Percentiles rank a stretch among this genome's conserved stretches.
These are phyloP conservation scores for Irpex sp. DNA, from an alignment of 1,284 basidiomycete species.

Conservation along the genomic window DNA sequence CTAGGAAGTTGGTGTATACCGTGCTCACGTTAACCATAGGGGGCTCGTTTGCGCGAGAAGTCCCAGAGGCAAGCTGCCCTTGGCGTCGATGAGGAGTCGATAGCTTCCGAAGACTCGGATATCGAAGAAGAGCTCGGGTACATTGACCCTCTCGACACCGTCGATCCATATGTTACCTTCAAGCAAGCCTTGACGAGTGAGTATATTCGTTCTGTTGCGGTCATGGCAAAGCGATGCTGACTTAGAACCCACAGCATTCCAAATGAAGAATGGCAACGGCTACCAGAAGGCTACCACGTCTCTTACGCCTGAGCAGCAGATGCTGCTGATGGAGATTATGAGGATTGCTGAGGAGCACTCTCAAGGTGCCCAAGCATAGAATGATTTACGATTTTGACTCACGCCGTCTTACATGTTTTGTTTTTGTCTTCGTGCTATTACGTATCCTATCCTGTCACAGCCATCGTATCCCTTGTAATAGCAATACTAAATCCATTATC, in stretches of 20 bases:
- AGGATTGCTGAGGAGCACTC: conserved; percentile 41
- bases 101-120: conserved; percentile 48
- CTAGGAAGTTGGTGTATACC: neutral
- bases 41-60: conserved; percentile 64
- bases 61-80: conserved; percentile 39
- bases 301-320: conserved; percentile 70
- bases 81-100: conserved; percentile 37
- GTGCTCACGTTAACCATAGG: conserved; percentile 33
- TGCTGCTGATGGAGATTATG: conserved; percentile 80
- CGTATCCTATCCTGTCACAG: neutral
- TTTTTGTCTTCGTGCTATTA: neutral
- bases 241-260: conserved; percentile 48
- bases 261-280: conserved; percentile 59
- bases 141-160: conserved; percentile 71
- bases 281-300: conserved; percentile 73
- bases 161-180: conserved; percentile 71
- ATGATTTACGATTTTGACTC: neutral
- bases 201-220: conserved; percentile 18
- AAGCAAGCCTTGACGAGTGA: conserved; percentile 70
- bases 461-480: neutral
- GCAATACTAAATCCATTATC: neutral
- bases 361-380: conserved; percentile 1
- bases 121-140: conserved; percentile 79
- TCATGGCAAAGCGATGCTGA: neutral
- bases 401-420: neutral